Conservation (phyloP, 805 yeast species). For the Torulaspora gathmanii region DNA sequence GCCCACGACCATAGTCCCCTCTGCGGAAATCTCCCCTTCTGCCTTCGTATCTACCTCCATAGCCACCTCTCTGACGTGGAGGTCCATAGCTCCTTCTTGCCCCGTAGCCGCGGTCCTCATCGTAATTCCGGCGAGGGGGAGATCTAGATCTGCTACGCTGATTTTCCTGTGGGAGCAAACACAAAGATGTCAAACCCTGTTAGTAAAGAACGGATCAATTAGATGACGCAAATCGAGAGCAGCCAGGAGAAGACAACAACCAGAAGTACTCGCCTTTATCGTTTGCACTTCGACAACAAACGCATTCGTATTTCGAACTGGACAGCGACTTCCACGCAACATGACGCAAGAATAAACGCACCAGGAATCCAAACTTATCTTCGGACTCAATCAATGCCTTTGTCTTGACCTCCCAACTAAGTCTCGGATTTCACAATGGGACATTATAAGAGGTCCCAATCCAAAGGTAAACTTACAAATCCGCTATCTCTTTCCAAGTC, state of each 20-base stretch:
- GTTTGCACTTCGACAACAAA: too few species aligned
- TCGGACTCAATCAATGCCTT: too few species aligned
- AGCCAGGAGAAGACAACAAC: constrained; percentile 1
- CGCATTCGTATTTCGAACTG: too few species aligned
- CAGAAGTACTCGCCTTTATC: neutral
- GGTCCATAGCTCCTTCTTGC: constrained; percentile 25
- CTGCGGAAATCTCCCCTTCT: constrained; percentile 36
- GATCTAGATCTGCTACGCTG: constrained; percentile 24
- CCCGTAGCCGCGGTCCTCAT: constrained; percentile 14
- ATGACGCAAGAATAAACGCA: too few species aligned
- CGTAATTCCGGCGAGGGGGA: constrained; percentile 16
- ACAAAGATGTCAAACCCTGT: constrained; percentile 4
- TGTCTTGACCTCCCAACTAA: too few species aligned
- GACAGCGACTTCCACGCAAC: too few species aligned
- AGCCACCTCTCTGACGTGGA: constrained; percentile 36
- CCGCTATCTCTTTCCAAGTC: constrained; percentile 11
- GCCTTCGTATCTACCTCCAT: constrained; percentile 37
- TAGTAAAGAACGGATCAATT: constrained; percentile 7
- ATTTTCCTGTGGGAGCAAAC: constrained; percentile 4
- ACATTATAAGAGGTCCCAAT: neutral
- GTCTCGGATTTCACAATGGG: too few species aligned
- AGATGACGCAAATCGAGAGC: constrained; percentile 1
- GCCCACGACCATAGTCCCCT: constrained; percentile 26
- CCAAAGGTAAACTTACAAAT: constrained; percentile 9
- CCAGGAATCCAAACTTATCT: too few species aligned